phyloP scores from a whole-genome alignment of 129 eudicot genomes.

The Flaveria trinervia region DNA sequence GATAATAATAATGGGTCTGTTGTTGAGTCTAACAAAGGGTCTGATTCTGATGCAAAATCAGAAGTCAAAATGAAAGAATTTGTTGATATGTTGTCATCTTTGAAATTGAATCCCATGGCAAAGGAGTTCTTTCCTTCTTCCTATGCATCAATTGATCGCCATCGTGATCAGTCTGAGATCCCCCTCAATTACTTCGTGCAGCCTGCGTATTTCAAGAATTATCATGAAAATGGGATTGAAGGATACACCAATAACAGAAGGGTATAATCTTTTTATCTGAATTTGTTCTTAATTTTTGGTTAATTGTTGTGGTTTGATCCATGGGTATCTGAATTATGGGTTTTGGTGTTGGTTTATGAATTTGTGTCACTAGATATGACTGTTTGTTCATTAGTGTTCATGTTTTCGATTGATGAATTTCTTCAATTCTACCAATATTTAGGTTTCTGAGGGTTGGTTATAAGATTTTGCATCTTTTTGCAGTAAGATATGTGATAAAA shows the following conservation, averaged over 20 bases:
- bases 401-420: constrained; percentile 1
- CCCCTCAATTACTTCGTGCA: constrained; percentile 46
- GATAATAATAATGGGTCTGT: constrained; percentile 20
- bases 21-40: constrained; percentile 33
- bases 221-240: constrained; percentile 49
- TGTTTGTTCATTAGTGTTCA: neutral
- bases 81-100: constrained; percentile 68
- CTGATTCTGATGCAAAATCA: constrained; percentile 62
- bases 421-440: constrained; percentile 4
- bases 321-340: neutral
- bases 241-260: constrained; percentile 61
- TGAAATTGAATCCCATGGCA: constrained; percentile 90
- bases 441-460: constrained; percentile 1
- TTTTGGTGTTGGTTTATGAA: neutral
- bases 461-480: constrained; percentile 24
- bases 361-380: neutral
- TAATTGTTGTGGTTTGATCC: neutral
- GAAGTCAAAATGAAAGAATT: constrained; percentile 69
- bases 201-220: constrained; percentile 45
- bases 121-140: constrained; percentile 88
- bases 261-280: constrained; percentile 47
- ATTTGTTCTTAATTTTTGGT: constrained; percentile 12
- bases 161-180: constrained; percentile 53
- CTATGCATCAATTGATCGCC: constrained; percentile 46
- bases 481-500: constrained; percentile 8